A percentile compares a stretch with the other conserved stretches of the same genome.
phyloP scores from a whole-genome alignment of 2,329 filamentous ascomycete species.

The Sporothrix inflata region DNA sequence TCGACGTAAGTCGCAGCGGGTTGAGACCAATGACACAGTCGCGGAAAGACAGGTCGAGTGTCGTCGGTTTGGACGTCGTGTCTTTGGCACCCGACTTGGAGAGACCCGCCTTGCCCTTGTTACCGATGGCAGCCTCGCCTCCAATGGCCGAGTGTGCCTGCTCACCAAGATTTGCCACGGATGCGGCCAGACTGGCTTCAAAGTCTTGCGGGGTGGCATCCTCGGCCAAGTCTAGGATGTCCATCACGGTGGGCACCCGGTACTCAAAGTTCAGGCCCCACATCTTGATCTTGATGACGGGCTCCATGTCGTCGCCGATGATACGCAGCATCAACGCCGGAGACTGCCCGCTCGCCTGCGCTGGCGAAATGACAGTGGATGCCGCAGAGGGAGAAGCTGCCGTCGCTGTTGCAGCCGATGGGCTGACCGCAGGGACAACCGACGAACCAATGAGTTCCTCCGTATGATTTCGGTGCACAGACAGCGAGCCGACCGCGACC shows the following conservation, averaged over 20 bases:
- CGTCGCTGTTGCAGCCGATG: slow-evolving; percentile 32
- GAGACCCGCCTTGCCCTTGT: slow-evolving; percentile 32
- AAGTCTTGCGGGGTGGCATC: slow-evolving; percentile 72
- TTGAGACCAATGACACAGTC: slow-evolving; percentile 86
- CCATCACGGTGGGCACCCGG: slow-evolving; percentile 79
- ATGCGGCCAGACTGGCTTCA: slow-evolving; percentile 74
- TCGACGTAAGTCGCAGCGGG: slow-evolving; percentile 74
- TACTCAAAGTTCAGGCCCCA: slow-evolving; percentile 88
- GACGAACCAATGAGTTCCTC: slow-evolving; percentile 72
- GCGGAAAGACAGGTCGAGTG: slow-evolving; percentile 73
- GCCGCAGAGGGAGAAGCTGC: slow-evolving; percentile 23
- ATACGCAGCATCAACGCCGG: slow-evolving; percentile 83
- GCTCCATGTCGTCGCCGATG: slow-evolving; percentile 93
- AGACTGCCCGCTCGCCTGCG: background rate
- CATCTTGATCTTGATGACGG: slow-evolving; percentile 83
- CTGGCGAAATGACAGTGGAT: slow-evolving; percentile 30
- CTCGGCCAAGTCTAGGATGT: slow-evolving; percentile 70
- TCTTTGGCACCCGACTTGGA: background rate
- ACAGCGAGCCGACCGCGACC: slow-evolving; percentile 68
- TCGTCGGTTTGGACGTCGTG: slow-evolving; percentile 57
- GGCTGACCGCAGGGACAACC: slow-evolving; percentile 33
- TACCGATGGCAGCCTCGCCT: slow-evolving; percentile 33
- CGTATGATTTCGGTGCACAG: slow-evolving; percentile 63
- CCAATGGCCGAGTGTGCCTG: slow-evolving; percentile 58
- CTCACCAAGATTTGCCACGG: slow-evolving; percentile 75